These are phyloP conservation scores for Claviceps cyperi DNA, from an alignment of 2,329 filamentous ascomycete genomes.

Conservation along the genomic window DNA sequence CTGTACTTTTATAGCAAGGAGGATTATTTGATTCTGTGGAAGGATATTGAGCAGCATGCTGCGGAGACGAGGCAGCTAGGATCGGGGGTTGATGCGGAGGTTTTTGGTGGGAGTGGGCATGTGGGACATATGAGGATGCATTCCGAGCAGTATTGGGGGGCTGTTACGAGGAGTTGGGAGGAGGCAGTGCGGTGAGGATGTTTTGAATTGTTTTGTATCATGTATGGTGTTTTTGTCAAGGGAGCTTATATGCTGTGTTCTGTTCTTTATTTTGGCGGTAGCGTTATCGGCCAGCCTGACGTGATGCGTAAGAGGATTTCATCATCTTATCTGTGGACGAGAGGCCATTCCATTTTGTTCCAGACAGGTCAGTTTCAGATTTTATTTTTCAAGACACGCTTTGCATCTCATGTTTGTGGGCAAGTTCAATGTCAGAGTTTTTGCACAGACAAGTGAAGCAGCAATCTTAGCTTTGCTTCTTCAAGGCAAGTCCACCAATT, in stretches of 20 bases:
- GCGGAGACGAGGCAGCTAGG: constrained; percentile 32
- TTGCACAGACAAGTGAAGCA: too few relatives aligned
- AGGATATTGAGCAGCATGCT: constrained; percentile 41
- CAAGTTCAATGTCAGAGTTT: too few relatives aligned
- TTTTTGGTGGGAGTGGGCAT: constrained; percentile 44
- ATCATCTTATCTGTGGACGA: too few relatives aligned
- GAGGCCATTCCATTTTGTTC: too few relatives aligned
- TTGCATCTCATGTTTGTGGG: too few relatives aligned
- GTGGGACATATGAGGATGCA: constrained; percentile 46
- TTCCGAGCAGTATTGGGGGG: constrained; percentile 42
- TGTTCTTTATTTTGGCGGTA: not conserved
- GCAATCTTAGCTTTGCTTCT: too few relatives aligned
- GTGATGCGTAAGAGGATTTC: too few relatives aligned
- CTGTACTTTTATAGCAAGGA: constrained; percentile 45
- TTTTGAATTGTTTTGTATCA: not conserved
- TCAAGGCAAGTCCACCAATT: too few relatives aligned
- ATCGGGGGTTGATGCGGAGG: constrained; percentile 31
- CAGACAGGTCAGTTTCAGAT: too few relatives aligned
- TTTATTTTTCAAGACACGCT: too few relatives aligned
- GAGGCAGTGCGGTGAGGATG: not conserved
- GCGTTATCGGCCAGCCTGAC: too few relatives aligned
- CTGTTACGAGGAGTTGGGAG: constrained; percentile 20
- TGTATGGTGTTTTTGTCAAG: not conserved
- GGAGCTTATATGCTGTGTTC: not conserved
- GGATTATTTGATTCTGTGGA: constrained; percentile 39